Percentiles rank a stretch among this genome's conserved stretches.
Evolutionary conservation across 805 yeast genomes (phyloP).

Genomic region (Yarrowia osloensis): DNA sequence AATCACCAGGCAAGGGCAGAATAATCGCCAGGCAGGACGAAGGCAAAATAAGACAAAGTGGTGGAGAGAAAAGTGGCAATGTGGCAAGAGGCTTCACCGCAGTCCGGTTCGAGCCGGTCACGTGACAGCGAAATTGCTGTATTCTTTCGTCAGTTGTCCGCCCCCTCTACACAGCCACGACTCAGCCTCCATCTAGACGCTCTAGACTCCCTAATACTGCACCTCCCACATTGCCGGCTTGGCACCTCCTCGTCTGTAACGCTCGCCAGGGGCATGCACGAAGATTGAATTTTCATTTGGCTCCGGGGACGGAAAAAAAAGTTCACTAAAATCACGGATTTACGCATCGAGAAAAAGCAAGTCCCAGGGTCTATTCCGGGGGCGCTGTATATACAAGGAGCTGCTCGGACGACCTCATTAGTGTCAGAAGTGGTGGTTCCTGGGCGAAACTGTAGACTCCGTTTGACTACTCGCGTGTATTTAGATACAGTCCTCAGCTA

Average conservation of each 20-base stretch:
- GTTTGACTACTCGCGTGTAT: too few relatives aligned
- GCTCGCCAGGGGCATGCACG: slow-evolving; percentile 16
- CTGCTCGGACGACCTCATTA: too few relatives aligned
- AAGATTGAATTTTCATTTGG: slow-evolving; percentile 2
- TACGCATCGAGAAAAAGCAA: slow-evolving; percentile 18
- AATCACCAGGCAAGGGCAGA: slow-evolving; percentile 8
- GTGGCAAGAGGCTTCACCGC: too few relatives aligned
- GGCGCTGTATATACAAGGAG: background rate
- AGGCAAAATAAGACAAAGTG: background rate
- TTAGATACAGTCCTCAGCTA: too few relatives aligned
- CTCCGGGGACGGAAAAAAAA: background rate
- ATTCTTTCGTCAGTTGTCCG: too few relatives aligned
- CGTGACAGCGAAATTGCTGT: too few relatives aligned
- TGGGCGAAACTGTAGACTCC: too few relatives aligned
- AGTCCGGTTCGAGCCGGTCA: too few relatives aligned
- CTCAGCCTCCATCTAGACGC: background rate
- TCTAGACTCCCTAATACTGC: background rate
- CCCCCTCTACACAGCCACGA: background rate
- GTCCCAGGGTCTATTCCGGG: background rate
- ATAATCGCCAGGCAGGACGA: background rate
- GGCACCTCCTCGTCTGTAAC: slow-evolving; percentile 14
- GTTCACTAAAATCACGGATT: slow-evolving; percentile 3
- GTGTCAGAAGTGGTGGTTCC: too few relatives aligned
- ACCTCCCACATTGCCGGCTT: slow-evolving; percentile 2
- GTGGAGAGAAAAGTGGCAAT: too few relatives aligned